Conservation (phyloP, 306 rosid genomes). For the Vigna trinervia region DNA sequence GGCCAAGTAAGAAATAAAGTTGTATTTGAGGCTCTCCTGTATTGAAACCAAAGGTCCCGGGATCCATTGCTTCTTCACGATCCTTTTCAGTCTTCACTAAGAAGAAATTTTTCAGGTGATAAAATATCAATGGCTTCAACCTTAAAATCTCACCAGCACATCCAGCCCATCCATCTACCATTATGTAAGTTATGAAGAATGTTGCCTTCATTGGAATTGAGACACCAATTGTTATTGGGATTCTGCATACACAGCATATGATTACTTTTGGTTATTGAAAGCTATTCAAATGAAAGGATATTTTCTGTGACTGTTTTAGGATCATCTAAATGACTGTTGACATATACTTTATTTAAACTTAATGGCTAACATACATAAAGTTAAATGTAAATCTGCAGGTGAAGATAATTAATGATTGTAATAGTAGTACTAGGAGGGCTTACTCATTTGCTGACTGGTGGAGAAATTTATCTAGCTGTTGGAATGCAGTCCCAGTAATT, state of each 20-base stretch:
- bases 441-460: constrained; percentile 95
- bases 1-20: constrained; percentile 95
- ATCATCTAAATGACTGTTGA: not conserved
- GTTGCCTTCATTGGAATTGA: constrained; percentile 99
- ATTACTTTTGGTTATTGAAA: constrained; percentile 6
- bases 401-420: not conserved
- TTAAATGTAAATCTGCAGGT: not conserved
- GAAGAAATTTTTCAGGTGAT: constrained; percentile 75
- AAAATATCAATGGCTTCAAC: constrained; percentile 84
- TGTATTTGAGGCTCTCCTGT: constrained; percentile 97
- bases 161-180: constrained; percentile 99
- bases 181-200: constrained; percentile 92
- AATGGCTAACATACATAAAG: not conserved
- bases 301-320: not conserved
- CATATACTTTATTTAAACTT: not conserved
- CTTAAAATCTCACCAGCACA: constrained; percentile 95
- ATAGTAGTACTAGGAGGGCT: constrained; percentile 32
- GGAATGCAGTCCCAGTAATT: constrained; percentile 95
- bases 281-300: not conserved
- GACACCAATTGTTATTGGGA: constrained; percentile 87
- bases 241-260: constrained; percentile 59
- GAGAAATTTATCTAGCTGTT: constrained; percentile 81
- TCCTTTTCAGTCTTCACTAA: constrained; percentile 96
- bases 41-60: constrained; percentile 91
- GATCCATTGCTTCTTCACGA: constrained; percentile 98